Evolutionary conservation across 2,329 filamentous ascomycete genomes (phyloP).

Genomic region (Epichloe coenophiala): DNA sequence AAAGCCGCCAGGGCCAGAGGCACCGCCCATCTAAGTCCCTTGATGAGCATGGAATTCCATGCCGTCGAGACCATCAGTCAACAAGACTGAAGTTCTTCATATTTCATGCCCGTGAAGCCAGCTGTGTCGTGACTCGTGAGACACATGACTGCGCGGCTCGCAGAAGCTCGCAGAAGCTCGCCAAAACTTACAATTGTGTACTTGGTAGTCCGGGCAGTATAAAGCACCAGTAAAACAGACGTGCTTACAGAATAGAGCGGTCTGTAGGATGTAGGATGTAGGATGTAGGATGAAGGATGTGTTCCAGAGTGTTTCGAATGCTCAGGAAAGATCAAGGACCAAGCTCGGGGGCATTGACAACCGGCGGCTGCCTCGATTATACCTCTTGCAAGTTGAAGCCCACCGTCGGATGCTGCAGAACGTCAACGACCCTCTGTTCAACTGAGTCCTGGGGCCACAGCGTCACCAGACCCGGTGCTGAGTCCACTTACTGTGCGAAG

Average conservation of each 20-base stretch:
- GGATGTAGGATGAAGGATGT: not conserved
- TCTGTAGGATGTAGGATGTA: not conserved
- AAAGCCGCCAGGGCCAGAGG: not conserved
- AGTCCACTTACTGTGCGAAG: conserved; percentile 7
- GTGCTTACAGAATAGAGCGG: conserved; percentile 2
- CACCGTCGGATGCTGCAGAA: not conserved
- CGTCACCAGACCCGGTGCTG: conserved; percentile 5
- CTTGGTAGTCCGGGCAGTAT: conserved; percentile 1
- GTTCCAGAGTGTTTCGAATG: not conserved
- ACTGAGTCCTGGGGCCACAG: conserved; percentile 1
- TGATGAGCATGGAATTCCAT: not conserved
- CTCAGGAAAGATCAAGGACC: not conserved
- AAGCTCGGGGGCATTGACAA: not conserved
- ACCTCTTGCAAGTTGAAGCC: conserved; percentile 2
- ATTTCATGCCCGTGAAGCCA: not conserved
- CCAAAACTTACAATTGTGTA: conserved; percentile 4
- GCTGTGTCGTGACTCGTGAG: not conserved
- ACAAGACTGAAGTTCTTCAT: not conserved
- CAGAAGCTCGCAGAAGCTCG: not conserved
- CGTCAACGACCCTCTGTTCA: not conserved
- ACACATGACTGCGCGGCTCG: not conserved
- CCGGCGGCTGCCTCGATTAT: conserved; percentile 4
- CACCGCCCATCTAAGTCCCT: not conserved
- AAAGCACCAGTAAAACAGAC: not conserved
- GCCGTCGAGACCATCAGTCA: not conserved